These are phyloP conservation scores for Huntiella moniliformis DNA, from an alignment of 2,329 filamentous ascomycete genomes.

Conservation along the genomic window DNA sequence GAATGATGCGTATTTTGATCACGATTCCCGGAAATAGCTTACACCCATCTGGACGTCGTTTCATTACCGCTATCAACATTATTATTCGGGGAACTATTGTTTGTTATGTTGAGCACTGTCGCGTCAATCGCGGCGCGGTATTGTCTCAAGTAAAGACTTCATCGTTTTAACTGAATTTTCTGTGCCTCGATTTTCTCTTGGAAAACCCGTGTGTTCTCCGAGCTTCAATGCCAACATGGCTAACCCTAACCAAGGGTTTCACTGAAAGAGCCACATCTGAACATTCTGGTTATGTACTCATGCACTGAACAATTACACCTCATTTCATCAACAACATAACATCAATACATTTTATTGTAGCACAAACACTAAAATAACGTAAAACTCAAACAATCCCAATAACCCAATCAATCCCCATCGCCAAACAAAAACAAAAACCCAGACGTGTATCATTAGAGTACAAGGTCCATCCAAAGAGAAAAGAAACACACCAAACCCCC, in stretches of 20 bases:
- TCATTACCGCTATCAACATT: slow-evolving; percentile 40
- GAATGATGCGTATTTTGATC: slow-evolving; percentile 28
- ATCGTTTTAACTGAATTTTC: background rate
- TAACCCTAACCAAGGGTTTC: background rate
- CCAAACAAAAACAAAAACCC: background rate
- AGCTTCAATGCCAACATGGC: background rate
- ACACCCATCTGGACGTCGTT: slow-evolving; percentile 32
- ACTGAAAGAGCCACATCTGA: no score
- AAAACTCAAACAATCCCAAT: background rate
- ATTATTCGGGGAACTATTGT: no score
- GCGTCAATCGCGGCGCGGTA: background rate
- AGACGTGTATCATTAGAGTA: background rate
- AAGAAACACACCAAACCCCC: background rate
- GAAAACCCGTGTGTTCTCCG: background rate
- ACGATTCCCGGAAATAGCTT: slow-evolving; percentile 25
- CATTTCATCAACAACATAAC: background rate
- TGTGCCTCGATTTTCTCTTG: background rate
- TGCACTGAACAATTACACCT: no score
- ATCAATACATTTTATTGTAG: background rate
- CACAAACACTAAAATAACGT: slow-evolving; percentile 4
- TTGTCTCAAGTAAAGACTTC: background rate
- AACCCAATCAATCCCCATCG: background rate
- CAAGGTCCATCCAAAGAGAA: background rate
- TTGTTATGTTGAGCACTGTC: no score
- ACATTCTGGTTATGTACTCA: no score